Evolutionary conservation across 345 rosid genomes (phyloP), one percentile per base, ranked within the genome.

Genomic region (Aquilaria sinensis): DNA sequence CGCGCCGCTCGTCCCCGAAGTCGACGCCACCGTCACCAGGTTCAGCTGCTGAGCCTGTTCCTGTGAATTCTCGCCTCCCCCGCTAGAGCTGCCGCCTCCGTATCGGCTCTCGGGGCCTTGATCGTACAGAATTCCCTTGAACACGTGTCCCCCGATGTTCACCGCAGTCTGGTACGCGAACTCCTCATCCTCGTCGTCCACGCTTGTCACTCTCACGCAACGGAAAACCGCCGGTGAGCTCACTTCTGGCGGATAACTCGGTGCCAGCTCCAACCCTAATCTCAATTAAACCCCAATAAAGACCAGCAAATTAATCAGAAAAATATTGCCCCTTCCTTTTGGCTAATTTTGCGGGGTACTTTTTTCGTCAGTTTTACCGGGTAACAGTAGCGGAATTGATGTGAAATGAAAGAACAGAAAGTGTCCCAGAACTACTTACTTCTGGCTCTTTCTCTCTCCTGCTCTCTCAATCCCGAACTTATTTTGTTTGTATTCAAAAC

Each of bases 131-230:
- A 88, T 73, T 51, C 95, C 95, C 67, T 74, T 88, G 68, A 85
- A 88, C 2, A 83, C 72, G 71, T 81, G 95, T 31, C 91, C 95
- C 52, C 91, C 89, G 1, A 88, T 81, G 75, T 80, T 81, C 54
- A 88, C 87, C 49, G 89, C 85, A 37, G 95, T 80, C 65, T 88
- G 95, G 51, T 88, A 88, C 3, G 95, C 95, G 67, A 61, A 74
- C 61, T 83, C 85, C 67, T 79, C 87, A 14, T 75, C 78, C 7
- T 74, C 73, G 1, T 87, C 85, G 14, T 80, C 88, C 64, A 83
- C 57, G 31, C 82, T 61, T 57, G 83, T 83, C n/a, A 88, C 85
- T 58, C 75, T 69, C 41, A 88, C 85, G 45, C 91, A 83, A 33
- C 89, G 85, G 67, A 85, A 81, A 3, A 77, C 58, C 14, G 95